Evolutionary conservation across 1,284 basidiomycete species (phyloP), one percentile per base, ranked within the genome.

Genomic region (Sporisorium exsertum): DNA sequence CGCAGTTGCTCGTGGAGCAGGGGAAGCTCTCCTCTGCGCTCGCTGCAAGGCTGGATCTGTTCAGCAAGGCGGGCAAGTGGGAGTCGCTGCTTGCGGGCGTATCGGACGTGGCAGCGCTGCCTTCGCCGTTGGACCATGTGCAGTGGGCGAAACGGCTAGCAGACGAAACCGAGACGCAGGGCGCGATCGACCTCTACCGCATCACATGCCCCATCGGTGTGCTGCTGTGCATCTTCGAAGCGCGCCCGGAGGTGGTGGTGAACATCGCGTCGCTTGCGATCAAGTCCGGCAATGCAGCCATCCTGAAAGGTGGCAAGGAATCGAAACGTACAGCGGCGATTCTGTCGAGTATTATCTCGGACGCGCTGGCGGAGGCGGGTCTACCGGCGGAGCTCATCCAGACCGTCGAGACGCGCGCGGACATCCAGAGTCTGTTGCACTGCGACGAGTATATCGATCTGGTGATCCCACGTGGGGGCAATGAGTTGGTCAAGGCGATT

Each of bases 151-250:
- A 91, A 20, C 89, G 93, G 80, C 88, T 99, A 29, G 95, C 96
- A 77, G 65, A 72, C 2, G 46, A 55, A 4, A 70, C 69, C 2
- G 58, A 56, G 7, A 69, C 63, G 5, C 64, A 70, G 18, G 92
- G 94, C 42, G 89, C 88, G 0, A 88, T 99, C 16, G 93, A 97
- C 81, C 89, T 99, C 15, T 95, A 97, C 87, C 90, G 94, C 42
- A 92, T 99, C 1, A 94, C 95, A 0, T 99, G 96, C 85, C 95
- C 97, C 0, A 97, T 99, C 72, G 97, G 97, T 20, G 95, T 97
- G 0, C 88, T 99, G 27, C 89, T 99, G 53, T 94, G 98, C 76
- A 97, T 99, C 76, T 99, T 99, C 78, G 97, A 99, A 87, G 94
- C 96, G 3, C 89, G 97, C 37, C 97, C 97, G 1, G 97, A 99